Conservation (phyloP, 257 asterid genomes). For the Scutellaria galericulata region DNA sequence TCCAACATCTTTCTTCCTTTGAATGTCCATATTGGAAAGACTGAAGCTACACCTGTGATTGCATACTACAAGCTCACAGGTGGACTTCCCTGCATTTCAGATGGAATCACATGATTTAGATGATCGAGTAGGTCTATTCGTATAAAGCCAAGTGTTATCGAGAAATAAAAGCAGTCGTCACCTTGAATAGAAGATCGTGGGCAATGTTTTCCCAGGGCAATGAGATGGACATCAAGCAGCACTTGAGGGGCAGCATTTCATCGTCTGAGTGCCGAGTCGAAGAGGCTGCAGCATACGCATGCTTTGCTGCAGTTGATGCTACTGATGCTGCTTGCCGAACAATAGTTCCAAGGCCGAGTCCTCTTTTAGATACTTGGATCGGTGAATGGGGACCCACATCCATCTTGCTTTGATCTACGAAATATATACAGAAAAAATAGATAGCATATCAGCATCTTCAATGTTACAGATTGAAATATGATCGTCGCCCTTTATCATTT, state of each 20-base stretch:
- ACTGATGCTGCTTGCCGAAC: constrained; percentile 90
- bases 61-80: constrained; percentile 66
- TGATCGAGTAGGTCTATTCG: not conserved
- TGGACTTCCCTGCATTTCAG: constrained; percentile 70
- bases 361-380: constrained; percentile 53
- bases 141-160: not conserved
- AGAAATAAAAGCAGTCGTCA: constrained; percentile 39
- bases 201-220: constrained; percentile 96
- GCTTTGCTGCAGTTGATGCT: constrained; percentile 94
- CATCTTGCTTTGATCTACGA: constrained; percentile 84
- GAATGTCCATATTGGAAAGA: not conserved
- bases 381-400: constrained; percentile 67
- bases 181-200: constrained; percentile 93
- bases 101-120: not conserved
- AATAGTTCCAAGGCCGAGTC: constrained; percentile 66
- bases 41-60: constrained; percentile 18
- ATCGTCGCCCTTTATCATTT: too few relatives aligned
- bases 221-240: constrained; percentile 96
- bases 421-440: not conserved
- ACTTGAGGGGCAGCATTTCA: constrained; percentile 92
- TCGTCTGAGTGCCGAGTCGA: constrained; percentile 69
- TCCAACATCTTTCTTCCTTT: constrained; percentile 26
- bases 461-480: too few relatives aligned
- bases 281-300: constrained; percentile 95
- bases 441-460: too few relatives aligned